These are phyloP conservation scores for Boletus fagicola DNA, from an alignment of 768 basidiomycete species.

Conservation along the genomic window DNA sequence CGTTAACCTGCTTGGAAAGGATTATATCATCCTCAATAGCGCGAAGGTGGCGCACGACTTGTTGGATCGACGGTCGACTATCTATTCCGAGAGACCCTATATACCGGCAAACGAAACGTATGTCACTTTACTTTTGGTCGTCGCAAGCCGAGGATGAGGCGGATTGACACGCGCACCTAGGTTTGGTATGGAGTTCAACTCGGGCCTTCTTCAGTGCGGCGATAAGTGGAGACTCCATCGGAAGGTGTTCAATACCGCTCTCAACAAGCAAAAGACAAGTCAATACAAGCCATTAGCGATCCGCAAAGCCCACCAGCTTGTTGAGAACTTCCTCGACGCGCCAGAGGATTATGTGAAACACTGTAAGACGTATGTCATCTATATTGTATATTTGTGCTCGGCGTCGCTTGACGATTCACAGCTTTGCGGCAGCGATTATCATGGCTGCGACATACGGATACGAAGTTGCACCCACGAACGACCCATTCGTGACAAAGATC, in stretches of 20 bases:
- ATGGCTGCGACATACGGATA: conserved; percentile 30
- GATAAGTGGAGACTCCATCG: conserved; percentile 32
- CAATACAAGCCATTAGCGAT: conserved; percentile 19
- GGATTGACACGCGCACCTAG: conserved; percentile 12
- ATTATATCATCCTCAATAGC: conserved; percentile 29
- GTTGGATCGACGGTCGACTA: conserved; percentile 26
- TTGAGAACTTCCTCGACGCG: conserved; percentile 19
- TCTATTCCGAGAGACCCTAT: conserved; percentile 30
- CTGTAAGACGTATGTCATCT: conserved; percentile 23
- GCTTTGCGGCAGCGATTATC: conserved; percentile 22
- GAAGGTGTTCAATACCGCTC: conserved; percentile 20
- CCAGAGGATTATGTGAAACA: conserved; percentile 20
- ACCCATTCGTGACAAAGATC: conserved; percentile 27
- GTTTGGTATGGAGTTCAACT: conserved; percentile 33
- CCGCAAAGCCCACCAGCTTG: conserved; percentile 21
- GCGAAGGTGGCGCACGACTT: conserved; percentile 24
- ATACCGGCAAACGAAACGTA: conserved; percentile 22
- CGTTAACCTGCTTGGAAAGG: conserved; percentile 25
- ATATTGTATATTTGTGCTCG: not conserved
- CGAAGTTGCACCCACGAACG: conserved; percentile 22
- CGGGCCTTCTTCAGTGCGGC: conserved; percentile 31
- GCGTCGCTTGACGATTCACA: conserved; percentile 2
- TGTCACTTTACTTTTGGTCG: not conserved
- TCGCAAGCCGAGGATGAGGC: not conserved
- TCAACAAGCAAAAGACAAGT: conserved; percentile 17